Percentiles rank a stretch among this genome's conserved stretches.
Conservation (phyloP, 805 yeast genomes). For the Yarrowia sp. region DNA sequence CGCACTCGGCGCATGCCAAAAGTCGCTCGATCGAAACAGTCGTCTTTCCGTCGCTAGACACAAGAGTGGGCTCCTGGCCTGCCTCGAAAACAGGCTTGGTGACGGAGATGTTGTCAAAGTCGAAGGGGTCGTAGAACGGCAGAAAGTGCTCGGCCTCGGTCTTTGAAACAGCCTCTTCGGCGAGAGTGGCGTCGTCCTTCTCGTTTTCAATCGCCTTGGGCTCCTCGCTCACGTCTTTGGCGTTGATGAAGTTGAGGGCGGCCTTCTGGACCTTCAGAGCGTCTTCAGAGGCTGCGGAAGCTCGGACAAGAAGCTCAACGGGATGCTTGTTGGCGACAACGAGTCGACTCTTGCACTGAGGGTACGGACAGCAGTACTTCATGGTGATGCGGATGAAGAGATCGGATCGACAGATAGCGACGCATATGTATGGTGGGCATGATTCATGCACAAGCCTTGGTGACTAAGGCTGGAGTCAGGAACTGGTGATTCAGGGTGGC, state of each 20-base stretch:
- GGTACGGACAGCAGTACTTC: slow-evolving; percentile 23
- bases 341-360: slow-evolving; percentile 10
- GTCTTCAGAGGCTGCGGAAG: slow-evolving; percentile 7
- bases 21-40: slow-evolving; percentile 17
- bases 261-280: slow-evolving; percentile 16
- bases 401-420: neutral
- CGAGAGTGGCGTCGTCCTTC: neutral
- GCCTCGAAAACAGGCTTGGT: slow-evolving; percentile 19
- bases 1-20: slow-evolving; percentile 24
- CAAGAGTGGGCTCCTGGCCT: neutral
- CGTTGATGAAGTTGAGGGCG: slow-evolving; percentile 18
- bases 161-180: neutral
- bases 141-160: neutral
- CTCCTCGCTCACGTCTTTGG: neutral
- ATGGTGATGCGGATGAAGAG: slow-evolving; percentile 5
- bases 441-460: neutral
- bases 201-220: neutral
- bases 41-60: neutral
- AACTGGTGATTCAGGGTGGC: neutral
- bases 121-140: slow-evolving; percentile 21
- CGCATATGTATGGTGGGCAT: neutral
- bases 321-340: slow-evolving; percentile 17
- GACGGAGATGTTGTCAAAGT: slow-evolving; percentile 23
- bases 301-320: slow-evolving; percentile 4
- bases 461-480: neutral